phyloP scores from a whole-genome alignment of 441 rosid genomes.

The Populus trichocarpa region DNA sequence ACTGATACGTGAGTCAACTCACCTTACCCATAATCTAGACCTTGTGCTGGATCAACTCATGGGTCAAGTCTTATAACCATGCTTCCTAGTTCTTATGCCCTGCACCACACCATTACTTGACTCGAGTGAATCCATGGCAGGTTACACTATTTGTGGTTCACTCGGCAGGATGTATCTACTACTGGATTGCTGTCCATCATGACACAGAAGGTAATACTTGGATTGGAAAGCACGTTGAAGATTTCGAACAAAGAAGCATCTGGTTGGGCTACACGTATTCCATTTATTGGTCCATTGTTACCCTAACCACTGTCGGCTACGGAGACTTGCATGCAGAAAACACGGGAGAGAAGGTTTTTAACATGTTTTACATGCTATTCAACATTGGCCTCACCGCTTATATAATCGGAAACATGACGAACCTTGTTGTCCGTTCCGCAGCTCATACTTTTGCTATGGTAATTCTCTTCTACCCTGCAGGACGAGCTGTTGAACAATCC shows the following conservation, averaged over 20 bases:
- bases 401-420: constrained; percentile 92
- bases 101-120: too few species aligned
- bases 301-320: constrained; percentile 89
- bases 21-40: too few species aligned
- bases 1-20: too few species aligned
- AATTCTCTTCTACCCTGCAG: constrained; percentile 11
- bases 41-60: too few species aligned
- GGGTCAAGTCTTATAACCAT: too few species aligned
- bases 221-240: constrained; percentile 53
- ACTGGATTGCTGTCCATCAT: constrained; percentile 64
- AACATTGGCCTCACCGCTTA: constrained; percentile 89
- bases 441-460: constrained; percentile 71
- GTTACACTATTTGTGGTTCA: constrained; percentile 77
- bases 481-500: background rate
- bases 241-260: constrained; percentile 63
- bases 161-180: constrained; percentile 78
- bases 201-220: constrained; percentile 46
- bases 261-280: constrained; percentile 91
- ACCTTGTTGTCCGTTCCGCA: constrained; percentile 74
- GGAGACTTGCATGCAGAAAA: constrained; percentile 89
- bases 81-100: too few species aligned
- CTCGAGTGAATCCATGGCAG: constrained; percentile 30
- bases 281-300: constrained; percentile 89
- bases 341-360: constrained; percentile 63
- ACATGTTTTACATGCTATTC: constrained; percentile 80